These are phyloP conservation scores for Beauveria medogensis DNA, from an alignment of 2,329 filamentous ascomycete genomes.

Conservation along the genomic window DNA sequence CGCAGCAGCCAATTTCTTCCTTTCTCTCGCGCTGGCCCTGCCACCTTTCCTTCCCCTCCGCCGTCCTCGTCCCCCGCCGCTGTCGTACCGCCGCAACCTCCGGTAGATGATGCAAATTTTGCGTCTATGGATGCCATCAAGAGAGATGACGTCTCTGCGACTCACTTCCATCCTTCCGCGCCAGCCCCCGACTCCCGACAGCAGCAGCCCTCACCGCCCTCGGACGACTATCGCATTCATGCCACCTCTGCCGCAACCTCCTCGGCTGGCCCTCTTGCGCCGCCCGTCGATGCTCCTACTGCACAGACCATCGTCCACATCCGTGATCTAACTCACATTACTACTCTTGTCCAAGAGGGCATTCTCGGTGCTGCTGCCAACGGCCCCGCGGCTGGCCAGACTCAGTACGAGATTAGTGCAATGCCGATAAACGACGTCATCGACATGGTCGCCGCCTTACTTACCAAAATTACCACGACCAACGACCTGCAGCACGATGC, in stretches of 20 bases:
- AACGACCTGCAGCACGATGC: constrained; percentile 94
- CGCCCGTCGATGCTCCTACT: constrained; percentile 20
- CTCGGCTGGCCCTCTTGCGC: constrained; percentile 13
- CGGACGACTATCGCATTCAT: constrained; percentile 22
- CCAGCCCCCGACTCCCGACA: constrained; percentile 10
- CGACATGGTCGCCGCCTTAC: constrained; percentile 93
- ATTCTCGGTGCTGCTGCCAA: constrained; percentile 41
- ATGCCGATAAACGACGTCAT: constrained; percentile 98
- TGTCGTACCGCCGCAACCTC: constrained; percentile 23
- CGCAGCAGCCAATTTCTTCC: constrained; percentile 13
- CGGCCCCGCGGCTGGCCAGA: constrained; percentile 25
- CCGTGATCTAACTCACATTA: constrained; percentile 83
- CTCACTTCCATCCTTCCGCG: constrained; percentile 6
- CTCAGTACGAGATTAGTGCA: constrained; percentile 86
- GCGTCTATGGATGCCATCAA: constrained; percentile 42
- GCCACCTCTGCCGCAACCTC: constrained; percentile 24
- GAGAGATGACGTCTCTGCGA: constrained; percentile 6
- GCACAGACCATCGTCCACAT: constrained; percentile 61
- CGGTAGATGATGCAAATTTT: constrained; percentile 33
- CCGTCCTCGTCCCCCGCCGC: constrained; percentile 43
- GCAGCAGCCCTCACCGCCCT: constrained; percentile 28
- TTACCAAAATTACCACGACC: constrained; percentile 95
- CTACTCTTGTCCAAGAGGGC: constrained; percentile 77
- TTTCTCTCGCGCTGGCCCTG: constrained; percentile 32
- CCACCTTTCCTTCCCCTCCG: constrained; percentile 46